phyloP scores from a whole-genome alignment of 225 moss, liverwort and hornwort genomes.

The Marchantia paleacea region DNA sequence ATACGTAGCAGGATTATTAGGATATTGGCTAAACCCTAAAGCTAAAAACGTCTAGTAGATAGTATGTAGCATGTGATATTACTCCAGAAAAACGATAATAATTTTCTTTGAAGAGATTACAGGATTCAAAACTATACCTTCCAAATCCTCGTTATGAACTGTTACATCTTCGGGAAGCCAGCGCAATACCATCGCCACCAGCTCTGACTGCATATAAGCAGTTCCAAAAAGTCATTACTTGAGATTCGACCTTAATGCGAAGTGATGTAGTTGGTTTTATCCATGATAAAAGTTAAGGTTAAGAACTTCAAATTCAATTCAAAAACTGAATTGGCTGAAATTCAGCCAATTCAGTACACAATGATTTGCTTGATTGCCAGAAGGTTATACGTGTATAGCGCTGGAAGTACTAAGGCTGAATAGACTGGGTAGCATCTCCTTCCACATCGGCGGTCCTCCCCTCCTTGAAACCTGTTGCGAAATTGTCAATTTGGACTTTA shows the following conservation, averaged over 20 bases:
- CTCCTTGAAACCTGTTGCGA: conserved; percentile 68
- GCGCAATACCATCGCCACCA: conserved; percentile 91
- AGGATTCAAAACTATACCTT: conserved; percentile 42
- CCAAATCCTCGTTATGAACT: conserved; percentile 91
- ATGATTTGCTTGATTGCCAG: background rate
- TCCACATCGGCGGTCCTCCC: conserved; percentile 81
- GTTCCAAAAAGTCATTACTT: background rate
- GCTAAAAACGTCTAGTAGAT: too few species aligned
- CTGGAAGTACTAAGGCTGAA: conserved; percentile 66
- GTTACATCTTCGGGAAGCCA: conserved; percentile 99
- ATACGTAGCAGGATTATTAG: too few species aligned
- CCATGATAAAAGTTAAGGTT: background rate
- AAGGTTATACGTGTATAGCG: conserved; percentile 61
- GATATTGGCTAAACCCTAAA: too few species aligned
- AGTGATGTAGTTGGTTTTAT: background rate
- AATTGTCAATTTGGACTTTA: background rate
- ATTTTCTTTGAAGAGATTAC: background rate
- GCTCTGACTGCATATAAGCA: conserved; percentile 62
- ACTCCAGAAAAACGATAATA: too few species aligned
- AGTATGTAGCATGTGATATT: too few species aligned
- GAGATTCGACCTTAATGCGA: background rate
- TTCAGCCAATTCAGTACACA: too few species aligned
- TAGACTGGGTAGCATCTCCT: conserved; percentile 74
- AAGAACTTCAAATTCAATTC: background rate
- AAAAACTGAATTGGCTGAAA: too few species aligned